Base-by-base conservation (phyloP, 2,329 filamentous ascomycete species). In the Fusarium buharicum region DNA sequence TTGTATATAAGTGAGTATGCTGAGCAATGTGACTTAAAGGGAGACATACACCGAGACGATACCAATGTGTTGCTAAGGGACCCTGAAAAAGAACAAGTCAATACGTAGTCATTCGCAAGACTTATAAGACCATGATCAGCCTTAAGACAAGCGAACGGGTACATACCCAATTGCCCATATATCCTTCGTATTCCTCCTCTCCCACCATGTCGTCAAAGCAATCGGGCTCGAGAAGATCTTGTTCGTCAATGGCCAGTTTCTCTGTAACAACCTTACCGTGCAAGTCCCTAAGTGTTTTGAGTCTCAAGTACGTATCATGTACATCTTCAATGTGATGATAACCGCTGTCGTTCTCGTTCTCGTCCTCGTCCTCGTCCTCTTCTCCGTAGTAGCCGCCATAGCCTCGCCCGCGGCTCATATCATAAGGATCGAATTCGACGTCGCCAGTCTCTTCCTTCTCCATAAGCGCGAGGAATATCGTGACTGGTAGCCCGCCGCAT, bases 381-480 rank as follows among this genome's bases (percentile, higher is more conserved):
- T 22, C 20, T 4, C 7, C 20, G 20, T 22, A 22, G 20, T 22
- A 22, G 7, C 20, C 20, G 20, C 20, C 20, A 22, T 22, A 22
- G 20, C 20, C 20, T 22, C 20, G 20, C 20, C 20, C 7, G 4
- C 20, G 20, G 4, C 20, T 7, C 20, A 22, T 22, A 7, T 22
- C 20, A 22, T 22, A 4, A 7, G 20, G 20, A 4, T 11, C 11
- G n/a, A 20, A 14, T 6, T 64, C 57, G 7, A 55, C 40, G n/a
- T 3, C 6, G 3, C 73, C 72, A 3, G 14, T 40, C 37, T 74
- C 69, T 48, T 54, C 45, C 51, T 68, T 73, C 47, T 78, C 70
- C 6, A 78, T 47, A 0, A 72, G 59, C 4, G 68, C 71, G 13
- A 78, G 65, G 18, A 77, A 75, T 2, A 78, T 36, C 5, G 74